These are phyloP conservation scores for Ocimum tenuiflorum DNA, from an alignment of 257 asterid species.

Conservation along the genomic window DNA sequence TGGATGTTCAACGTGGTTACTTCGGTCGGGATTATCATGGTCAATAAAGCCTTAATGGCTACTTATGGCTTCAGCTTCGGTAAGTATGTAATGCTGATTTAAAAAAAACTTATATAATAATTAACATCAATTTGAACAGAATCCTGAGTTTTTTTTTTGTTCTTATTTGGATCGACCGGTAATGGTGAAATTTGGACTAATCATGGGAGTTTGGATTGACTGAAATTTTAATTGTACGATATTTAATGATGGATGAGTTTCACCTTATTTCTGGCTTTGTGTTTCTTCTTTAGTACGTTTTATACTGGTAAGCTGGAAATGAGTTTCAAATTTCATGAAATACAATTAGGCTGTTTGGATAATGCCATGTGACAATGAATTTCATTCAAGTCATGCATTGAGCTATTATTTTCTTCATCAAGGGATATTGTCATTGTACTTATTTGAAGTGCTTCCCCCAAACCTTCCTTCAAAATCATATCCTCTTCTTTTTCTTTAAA, in stretches of 20 bases:
- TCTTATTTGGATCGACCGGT: background rate
- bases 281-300: background rate
- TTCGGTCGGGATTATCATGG: slow-evolving; percentile 93
- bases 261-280: background rate
- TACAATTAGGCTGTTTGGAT: background rate
- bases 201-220: background rate
- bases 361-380: background rate
- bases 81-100: slow-evolving; percentile 21
- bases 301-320: background rate
- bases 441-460: background rate
- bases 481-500: background rate
- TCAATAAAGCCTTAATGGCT: slow-evolving; percentile 93
- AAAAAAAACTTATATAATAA: background rate
- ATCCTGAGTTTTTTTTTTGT: background rate
- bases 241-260: background rate
- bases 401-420: background rate
- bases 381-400: background rate
- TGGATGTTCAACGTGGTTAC: slow-evolving; percentile 93
- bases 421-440: background rate
- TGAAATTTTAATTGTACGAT: background rate
- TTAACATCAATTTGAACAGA: background rate
- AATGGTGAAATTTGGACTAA: slow-evolving; percentile 3
- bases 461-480: background rate
- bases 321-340: background rate
- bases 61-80: slow-evolving; percentile 93